A percentile compares a stretch with the other conserved stretches of the same genome.
These are phyloP conservation scores for Holtermannia corniformis DNA, from an alignment of 768 basidiomycete genomes.

Conservation along the genomic window DNA sequence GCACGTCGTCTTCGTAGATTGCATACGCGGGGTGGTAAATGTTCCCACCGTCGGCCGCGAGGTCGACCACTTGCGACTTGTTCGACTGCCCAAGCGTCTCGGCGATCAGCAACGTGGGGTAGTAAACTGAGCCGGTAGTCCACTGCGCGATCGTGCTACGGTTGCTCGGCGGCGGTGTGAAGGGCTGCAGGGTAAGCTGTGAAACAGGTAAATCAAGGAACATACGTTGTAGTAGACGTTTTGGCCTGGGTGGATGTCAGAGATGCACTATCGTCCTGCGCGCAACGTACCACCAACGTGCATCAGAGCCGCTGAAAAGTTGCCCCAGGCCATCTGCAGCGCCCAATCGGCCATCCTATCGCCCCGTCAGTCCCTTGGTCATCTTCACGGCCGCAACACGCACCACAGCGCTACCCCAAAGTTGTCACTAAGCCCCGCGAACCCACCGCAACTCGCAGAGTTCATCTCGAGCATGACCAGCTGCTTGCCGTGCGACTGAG, in stretches of 20 bases:
- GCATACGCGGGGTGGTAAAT: constrained; percentile 56
- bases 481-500: constrained; percentile 42
- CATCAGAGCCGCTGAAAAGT: constrained; percentile 50
- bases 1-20: constrained; percentile 61
- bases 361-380: not conserved
- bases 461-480: constrained; percentile 65
- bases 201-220: constrained; percentile 1
- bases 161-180: constrained; percentile 52
- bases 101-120: constrained; percentile 59
- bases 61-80: constrained; percentile 58
- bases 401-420: constrained; percentile 58
- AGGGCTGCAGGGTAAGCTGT: constrained; percentile 41
- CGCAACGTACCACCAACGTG: constrained; percentile 49
- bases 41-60: constrained; percentile 46
- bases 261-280: no score
- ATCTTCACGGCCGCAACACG: constrained; percentile 30
- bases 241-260: no score
- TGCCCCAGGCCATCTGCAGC: constrained; percentile 51
- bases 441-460: constrained; percentile 50
- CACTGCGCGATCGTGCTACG: constrained; percentile 55
- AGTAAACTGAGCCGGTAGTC: constrained; percentile 66
- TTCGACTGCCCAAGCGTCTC: constrained; percentile 63
- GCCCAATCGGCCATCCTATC: constrained; percentile 48
- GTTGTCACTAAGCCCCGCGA: constrained; percentile 51
- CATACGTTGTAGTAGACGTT: constrained; percentile 51